Percentiles rank a stretch among this genome's conserved stretches.
Evolutionary conservation across 176 grass and related monocot species (phyloP).

Genomic region (Tuctoria greenei): DNA sequence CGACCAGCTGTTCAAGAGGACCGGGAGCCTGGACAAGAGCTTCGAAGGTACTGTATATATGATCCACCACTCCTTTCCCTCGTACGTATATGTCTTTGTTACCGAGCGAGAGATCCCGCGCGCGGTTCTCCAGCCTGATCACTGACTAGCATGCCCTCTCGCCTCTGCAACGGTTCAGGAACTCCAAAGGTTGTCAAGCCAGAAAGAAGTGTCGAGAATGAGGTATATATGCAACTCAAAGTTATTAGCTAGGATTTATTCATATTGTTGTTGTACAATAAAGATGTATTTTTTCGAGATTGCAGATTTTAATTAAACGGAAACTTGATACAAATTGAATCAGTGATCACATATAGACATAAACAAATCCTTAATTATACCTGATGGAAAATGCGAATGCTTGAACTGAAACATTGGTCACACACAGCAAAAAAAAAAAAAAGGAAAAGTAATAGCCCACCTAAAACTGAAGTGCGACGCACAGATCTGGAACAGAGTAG

Average conservation of each 20-base stretch:
- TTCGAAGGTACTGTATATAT: constrained; percentile 74
- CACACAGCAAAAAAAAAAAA: neutral
- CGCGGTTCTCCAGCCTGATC: neutral
- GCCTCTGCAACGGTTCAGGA: constrained; percentile 46
- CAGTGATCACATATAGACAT: neutral
- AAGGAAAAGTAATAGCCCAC: neutral
- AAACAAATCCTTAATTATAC: neutral
- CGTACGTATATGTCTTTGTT: no score
- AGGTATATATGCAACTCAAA: constrained; percentile 67
- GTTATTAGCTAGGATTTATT: no score
- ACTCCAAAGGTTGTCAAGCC: constrained; percentile 94
- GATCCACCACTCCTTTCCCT: neutral
- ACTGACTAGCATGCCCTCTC: constrained; percentile 11
- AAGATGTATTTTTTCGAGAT: neutral
- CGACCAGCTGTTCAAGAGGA: constrained; percentile 97
- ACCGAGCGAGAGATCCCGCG: neutral
- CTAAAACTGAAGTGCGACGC: neutral
- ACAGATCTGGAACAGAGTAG: constrained; percentile 26
- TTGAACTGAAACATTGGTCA: neutral
- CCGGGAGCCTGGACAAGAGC: constrained; percentile 95
- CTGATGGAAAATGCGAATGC: neutral
- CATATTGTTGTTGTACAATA: no score
- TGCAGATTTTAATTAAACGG: neutral
- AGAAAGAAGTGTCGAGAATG: constrained; percentile 73
- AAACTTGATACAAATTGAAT: neutral